Evolutionary conservation across 768 basidiomycete genomes (phyloP).

Genomic region (Boletus pseudo-olivaceus): DNA sequence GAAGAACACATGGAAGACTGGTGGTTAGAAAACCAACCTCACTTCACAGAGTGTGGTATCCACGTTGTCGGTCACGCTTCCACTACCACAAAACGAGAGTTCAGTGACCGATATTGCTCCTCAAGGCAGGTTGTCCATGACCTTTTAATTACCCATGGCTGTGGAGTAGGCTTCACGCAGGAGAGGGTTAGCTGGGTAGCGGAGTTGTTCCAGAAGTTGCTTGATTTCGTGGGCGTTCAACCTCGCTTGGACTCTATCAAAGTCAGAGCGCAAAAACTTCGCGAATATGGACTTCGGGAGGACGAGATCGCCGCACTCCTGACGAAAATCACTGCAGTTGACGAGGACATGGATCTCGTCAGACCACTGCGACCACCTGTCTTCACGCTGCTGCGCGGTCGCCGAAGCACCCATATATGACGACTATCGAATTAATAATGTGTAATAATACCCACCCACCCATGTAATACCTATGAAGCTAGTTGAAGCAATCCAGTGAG

Average conservation of each 20-base stretch:
- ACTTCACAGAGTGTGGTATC: conserved; percentile 24
- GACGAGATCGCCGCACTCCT: conserved; percentile 19
- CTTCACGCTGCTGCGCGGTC: conserved; percentile 8
- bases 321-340: conserved; percentile 20
- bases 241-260: conserved; percentile 22
- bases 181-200: conserved; percentile 25
- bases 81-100: conserved; percentile 31
- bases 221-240: conserved; percentile 20
- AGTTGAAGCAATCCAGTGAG: background rate
- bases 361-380: conserved; percentile 2
- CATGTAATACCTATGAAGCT: conserved; percentile 3
- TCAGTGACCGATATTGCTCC: conserved; percentile 23
- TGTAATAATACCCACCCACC: conserved; percentile 2
- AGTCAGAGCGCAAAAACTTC: conserved; percentile 23
- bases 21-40: conserved; percentile 29
- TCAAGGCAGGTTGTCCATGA: conserved; percentile 23
- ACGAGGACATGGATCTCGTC: conserved; percentile 17
- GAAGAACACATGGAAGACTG: conserved; percentile 35
- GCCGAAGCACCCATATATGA: conserved; percentile 10
- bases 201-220: conserved; percentile 21
- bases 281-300: conserved; percentile 25
- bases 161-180: conserved; percentile 17
- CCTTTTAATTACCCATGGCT: conserved; percentile 18
- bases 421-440: conserved; percentile 3
- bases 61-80: conserved; percentile 29